Base-by-base conservation (phyloP, 371 early-diverging fungal genomes). In the Zancudomyces culisetae region DNA sequence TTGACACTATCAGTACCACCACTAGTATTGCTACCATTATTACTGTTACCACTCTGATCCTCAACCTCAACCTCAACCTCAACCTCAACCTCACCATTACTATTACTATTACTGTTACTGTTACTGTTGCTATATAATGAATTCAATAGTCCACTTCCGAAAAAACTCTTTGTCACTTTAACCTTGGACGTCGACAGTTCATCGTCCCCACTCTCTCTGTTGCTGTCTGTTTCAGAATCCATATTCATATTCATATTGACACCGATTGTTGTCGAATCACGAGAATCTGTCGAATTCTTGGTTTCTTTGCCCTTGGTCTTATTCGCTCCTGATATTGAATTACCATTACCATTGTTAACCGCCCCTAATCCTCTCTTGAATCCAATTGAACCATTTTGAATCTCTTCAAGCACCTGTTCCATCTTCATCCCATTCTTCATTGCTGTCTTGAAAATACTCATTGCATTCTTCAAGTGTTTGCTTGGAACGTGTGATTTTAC, bases 391-490 rank as follows among this genome's bases (percentile, higher is more conserved):
- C 8, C 2, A 26, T 19, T 27, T 13, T 54, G 54, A 6, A 66
- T 26, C 51, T 64, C 65, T 3, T 52, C 54, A 20, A 64, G 58
- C 13, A 58, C 55, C 2, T 60, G 43, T n/a, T 59, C 29, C 6
- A 61, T 59, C n/a, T 61, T 59, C n/a, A 64, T 35, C 1, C 66
- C 66, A 35, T 60, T 69, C 46, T 58, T 60, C 39, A 60, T 57
- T 1, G 65, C 53, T 15, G 49, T 58, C 24, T 57, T 58, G 18
- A 81, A 55, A 42, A 77, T 64, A 47, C 62, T 56, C 19, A 93
- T 78, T 20, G 89, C 90, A 48, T 78, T 75, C 40, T 83, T 76
- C n/a, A 94, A 70, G 56, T 82, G 86, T 58, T 80, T 73, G 50
- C 81, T 76, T 1, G 92, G 90, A 27, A 87, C 74, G 0, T 73